Evolutionary conservation across 129 eudicot genomes (phyloP), one percentile per base, ranked within the genome.

Genomic region (Tagetes erecta): DNA sequence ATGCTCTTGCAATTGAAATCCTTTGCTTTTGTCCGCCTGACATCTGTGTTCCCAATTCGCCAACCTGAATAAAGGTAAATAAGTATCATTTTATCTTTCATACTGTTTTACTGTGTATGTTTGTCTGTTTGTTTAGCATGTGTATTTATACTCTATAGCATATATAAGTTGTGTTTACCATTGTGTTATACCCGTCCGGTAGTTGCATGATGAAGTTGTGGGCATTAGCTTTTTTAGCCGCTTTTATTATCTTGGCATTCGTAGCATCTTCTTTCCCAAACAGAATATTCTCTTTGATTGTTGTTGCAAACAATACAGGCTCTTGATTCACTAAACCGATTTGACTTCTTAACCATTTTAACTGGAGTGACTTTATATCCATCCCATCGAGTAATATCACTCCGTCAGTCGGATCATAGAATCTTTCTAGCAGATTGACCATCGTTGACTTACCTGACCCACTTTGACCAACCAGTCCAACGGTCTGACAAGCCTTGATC

Each of bases 21-120:
- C 83, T 64, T 65, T 79, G 83, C 74, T 79, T 79, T 53, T 79
- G 83, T 13, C 83, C 83, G 40, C 83, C 78, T 11, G 83, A 79
- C 66, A 79, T 67, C n/a, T 79, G 83, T 72, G 83, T 65, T 49
- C 83, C 83, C 67, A 72, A n/a, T 67, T 72, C 83, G 5, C 83
- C 83, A 10, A 79, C 83, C 83, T 79, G 35, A 64, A 67, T 9
- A 79, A 49, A 7, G 41, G 38, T 64, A 75, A 6, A 39, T 5
- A 11, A 1, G 39, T 39, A 50, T 37, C 52, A 47, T 46, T 50
- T 49, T 34, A 34, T 41, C 31, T 20, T 20, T 20, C 27, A 20
- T 20, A 20, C 27, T 20, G 27, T 20, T 20, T 20, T 20, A 20
- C 27, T 20, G 27, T 20, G 27, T 20, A 20, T 20, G 27, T 20